Evolutionary conservation across 2,329 filamentous ascomycete genomes (phyloP).

Genomic region (Aspergillus sp.): DNA sequence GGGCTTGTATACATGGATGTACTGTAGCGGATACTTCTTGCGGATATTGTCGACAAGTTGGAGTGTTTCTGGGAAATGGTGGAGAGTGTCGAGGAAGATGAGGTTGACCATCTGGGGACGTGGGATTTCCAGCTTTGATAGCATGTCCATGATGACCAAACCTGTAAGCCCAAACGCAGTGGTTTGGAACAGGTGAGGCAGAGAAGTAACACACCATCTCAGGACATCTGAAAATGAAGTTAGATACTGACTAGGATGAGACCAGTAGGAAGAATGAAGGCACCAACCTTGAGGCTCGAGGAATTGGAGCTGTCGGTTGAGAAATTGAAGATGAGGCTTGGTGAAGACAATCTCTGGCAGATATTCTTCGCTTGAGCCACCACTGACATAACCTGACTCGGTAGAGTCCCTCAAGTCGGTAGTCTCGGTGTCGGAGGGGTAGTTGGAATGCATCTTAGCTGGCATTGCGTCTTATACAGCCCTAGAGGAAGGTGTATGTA

Average conservation of each 20-base stretch:
- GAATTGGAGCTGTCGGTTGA: constrained; percentile 85
- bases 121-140: constrained; percentile 51
- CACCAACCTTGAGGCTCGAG: constrained; percentile 72
- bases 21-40: constrained; percentile 73
- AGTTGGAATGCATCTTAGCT: constrained; percentile 37
- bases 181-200: constrained; percentile 85
- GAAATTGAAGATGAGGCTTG: constrained; percentile 80
- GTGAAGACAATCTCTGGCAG: constrained; percentile 82
- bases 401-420: constrained; percentile 62
- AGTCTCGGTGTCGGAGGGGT: constrained; percentile 36
- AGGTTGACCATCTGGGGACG: constrained; percentile 51
- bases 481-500: background rate
- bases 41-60: constrained; percentile 72
- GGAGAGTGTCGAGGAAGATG: constrained; percentile 79
- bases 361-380: constrained; percentile 59
- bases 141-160: constrained; percentile 75
- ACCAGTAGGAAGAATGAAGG: constrained; percentile 1
- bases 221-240: constrained; percentile 65
- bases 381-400: constrained; percentile 76
- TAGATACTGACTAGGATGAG: constrained; percentile 16
- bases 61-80: constrained; percentile 78
- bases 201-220: constrained; percentile 84
- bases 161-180: constrained; percentile 81
- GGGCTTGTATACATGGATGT: constrained; percentile 87
- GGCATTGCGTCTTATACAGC: constrained; percentile 33